A percentile compares a stretch with the other conserved stretches of the same genome.
phyloP scores from a whole-genome alignment of 139 green algal species.

The Tetraselmis chui region DNA sequence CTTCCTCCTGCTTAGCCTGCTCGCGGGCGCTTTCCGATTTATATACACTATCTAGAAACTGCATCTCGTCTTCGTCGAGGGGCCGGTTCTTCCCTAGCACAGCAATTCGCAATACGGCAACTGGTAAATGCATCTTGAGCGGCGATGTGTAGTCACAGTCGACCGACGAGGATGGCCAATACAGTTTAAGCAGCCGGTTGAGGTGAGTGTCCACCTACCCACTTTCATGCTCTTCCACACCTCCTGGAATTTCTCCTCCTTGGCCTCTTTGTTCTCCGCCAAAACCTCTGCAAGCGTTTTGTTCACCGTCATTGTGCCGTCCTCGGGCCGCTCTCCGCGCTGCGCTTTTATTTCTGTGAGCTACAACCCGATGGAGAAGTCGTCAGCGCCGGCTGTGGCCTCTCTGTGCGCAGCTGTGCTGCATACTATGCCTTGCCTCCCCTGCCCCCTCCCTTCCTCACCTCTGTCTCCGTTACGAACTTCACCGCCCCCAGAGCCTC shows the following conservation, averaged over 20 bases:
- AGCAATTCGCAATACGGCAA: neutral
- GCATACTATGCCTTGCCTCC: neutral
- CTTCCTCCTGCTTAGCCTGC: neutral
- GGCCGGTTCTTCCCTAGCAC: conserved; percentile 72
- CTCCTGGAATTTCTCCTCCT: conserved; percentile 67
- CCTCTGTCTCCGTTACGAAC: conserved; percentile 72
- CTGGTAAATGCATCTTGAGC: neutral
- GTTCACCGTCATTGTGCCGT: conserved; percentile 39
- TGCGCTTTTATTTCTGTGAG: conserved; percentile 45
- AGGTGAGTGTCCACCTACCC: conserved; percentile 4
- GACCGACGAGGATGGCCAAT: neutral
- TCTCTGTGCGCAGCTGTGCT: neutral
- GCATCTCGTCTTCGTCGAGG: conserved; percentile 71
- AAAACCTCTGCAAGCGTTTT: conserved; percentile 69
- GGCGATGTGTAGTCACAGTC: neutral
- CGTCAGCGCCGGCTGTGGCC: neutral
- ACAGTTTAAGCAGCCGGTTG: neutral
- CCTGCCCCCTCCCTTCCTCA: conserved; percentile 11
- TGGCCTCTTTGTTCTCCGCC: conserved; percentile 59
- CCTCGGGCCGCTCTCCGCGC: conserved; percentile 35
- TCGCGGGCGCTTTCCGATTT: conserved; percentile 2
- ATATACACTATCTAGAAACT: conserved; percentile 46
- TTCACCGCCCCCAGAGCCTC: conserved; percentile 44
- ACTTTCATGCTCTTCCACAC: conserved; percentile 76
- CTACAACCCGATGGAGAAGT: conserved; percentile 18